Percentiles rank a stretch among this genome's conserved stretches.
phyloP scores from a whole-genome alignment of 768 basidiomycete species.

The Lentinula guzmanii region DNA sequence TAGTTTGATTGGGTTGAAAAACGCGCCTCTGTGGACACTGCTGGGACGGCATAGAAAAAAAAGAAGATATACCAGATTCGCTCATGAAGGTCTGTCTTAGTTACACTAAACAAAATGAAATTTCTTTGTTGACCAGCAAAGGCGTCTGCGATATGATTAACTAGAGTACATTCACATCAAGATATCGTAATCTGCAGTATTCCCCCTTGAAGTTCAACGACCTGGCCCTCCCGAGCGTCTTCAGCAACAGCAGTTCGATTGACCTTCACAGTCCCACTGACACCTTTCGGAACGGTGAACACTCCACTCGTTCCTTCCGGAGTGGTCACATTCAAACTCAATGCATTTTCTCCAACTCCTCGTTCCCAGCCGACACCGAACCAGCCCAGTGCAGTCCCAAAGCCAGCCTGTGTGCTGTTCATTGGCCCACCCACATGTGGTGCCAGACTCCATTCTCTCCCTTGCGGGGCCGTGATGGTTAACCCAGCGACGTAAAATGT shows the following conservation, averaged over 20 bases:
- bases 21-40: no score
- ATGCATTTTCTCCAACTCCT: conserved; percentile 6
- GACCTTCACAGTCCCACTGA: conserved; percentile 10
- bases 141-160: no score
- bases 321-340: conserved; percentile 19
- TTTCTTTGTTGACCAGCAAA: no score
- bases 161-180: no score
- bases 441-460: conserved; percentile 39
- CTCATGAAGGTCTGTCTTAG: no score
- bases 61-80: no score
- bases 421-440: conserved; percentile 39
- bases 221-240: background rate
- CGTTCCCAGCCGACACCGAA: conserved; percentile 41
- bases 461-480: conserved; percentile 39
- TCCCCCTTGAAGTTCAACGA: background rate
- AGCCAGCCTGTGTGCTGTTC: conserved; percentile 40
- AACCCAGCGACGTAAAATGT: conserved; percentile 55
- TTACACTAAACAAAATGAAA: no score
- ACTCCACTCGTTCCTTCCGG: conserved; percentile 25
- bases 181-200: background rate
- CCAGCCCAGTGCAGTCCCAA: conserved; percentile 46
- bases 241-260: conserved; percentile 10
- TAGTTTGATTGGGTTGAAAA: no score
- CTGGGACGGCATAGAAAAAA: no score
- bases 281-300: conserved; percentile 19